These are phyloP conservation scores for Tylopilus sp. DNA, from an alignment of 768 basidiomycete species.

Conservation along the genomic window DNA sequence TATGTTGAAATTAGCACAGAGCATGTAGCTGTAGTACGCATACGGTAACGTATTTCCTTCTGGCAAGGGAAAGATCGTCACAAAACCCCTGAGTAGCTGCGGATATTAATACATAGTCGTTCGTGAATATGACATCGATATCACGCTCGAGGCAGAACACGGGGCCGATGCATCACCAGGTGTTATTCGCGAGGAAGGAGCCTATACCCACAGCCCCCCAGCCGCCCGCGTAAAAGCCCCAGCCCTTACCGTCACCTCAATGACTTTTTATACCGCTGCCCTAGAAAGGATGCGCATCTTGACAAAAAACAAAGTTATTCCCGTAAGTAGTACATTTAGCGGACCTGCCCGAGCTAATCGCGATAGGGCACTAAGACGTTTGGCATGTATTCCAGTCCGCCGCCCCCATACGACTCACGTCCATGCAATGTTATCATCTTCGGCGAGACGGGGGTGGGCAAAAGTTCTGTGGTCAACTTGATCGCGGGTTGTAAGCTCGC, in stretches of 20 bases:
- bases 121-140: not conserved
- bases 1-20: not conserved
- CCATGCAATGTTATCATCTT: slow-evolving; percentile 26
- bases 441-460: slow-evolving; percentile 30
- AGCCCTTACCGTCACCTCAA: not conserved
- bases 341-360: not conserved
- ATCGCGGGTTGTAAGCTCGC: slow-evolving; percentile 29
- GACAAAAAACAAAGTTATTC: not conserved
- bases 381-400: slow-evolving; percentile 1
- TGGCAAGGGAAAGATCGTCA: slow-evolving; percentile 1
- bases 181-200: slow-evolving; percentile 2
- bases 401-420: slow-evolving; percentile 15
- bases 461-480: slow-evolving; percentile 43
- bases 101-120: slow-evolving; percentile 11
- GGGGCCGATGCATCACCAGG: slow-evolving; percentile 5
- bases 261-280: slow-evolving; percentile 2
- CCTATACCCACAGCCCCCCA: slow-evolving; percentile 14
- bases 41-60: slow-evolving; percentile 1
- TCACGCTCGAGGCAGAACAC: not conserved
- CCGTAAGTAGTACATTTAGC: slow-evolving; percentile 7
- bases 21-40: not conserved
- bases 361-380: slow-evolving; percentile 3
- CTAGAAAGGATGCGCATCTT: slow-evolving; percentile 6
- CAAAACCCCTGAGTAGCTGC: slow-evolving; percentile 1
- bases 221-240: not conserved